A percentile compares a stretch with the other conserved stretches of the same genome.
phyloP scores from a whole-genome alignment of 805 yeast species.

The Saccharomycopsis olivae region DNA sequence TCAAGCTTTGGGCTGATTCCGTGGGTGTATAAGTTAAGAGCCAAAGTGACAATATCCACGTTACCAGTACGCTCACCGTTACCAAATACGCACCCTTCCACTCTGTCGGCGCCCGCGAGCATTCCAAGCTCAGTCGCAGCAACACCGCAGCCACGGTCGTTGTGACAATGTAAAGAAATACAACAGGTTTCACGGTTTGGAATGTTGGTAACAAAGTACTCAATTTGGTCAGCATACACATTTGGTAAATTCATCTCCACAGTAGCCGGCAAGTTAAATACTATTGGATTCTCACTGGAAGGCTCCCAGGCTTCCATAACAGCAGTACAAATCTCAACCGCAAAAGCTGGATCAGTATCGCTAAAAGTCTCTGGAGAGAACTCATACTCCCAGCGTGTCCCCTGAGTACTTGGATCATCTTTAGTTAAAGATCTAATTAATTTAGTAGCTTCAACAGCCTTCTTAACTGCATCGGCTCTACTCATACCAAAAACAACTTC shows the following conservation, averaged over 20 bases:
- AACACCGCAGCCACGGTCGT: constrained; percentile 77
- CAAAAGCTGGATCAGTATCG: constrained; percentile 65
- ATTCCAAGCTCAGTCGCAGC: constrained; percentile 73
- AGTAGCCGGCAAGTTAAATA: constrained; percentile 73
- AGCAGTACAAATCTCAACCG: constrained; percentile 69
- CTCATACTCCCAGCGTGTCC: constrained; percentile 60
- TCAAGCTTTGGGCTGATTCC: constrained; percentile 66
- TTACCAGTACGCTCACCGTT: constrained; percentile 84
- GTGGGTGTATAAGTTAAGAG: constrained; percentile 67
- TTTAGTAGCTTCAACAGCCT: constrained; percentile 63
- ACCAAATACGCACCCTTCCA: constrained; percentile 75
- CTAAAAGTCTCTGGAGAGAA: constrained; percentile 73
- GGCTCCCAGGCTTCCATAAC: constrained; percentile 76
- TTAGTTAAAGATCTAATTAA: constrained; percentile 60
- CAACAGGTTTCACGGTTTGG: constrained; percentile 61
- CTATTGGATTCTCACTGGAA: constrained; percentile 59
- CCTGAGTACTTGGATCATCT: constrained; percentile 56
- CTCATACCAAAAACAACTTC: constrained; percentile 69
- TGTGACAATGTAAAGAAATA: constrained; percentile 66
- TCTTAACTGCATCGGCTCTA: constrained; percentile 52
- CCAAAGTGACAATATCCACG: constrained; percentile 67
- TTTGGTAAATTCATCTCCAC: constrained; percentile 72
- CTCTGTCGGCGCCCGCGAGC: constrained; percentile 79
- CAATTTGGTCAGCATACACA: constrained; percentile 72
- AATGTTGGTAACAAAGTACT: constrained; percentile 58